Evolutionary conservation across 1,139 yeast species (phyloP), one percentile per base, ranked within the genome.

Genomic region (Geotrichum citri-aurantii): DNA sequence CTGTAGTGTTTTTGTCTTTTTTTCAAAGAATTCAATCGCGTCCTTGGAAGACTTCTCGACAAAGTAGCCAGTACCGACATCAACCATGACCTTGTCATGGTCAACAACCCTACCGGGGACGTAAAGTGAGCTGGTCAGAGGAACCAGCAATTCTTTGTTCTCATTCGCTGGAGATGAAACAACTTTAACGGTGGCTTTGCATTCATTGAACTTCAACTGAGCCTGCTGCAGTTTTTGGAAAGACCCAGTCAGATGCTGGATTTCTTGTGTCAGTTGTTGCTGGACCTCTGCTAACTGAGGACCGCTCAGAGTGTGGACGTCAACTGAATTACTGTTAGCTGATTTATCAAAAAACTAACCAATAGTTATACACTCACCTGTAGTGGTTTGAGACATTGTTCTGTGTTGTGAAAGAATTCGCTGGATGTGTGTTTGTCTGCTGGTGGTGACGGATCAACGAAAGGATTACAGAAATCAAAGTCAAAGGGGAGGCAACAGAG

Each of bases 41-140:
- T 88, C 92, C 6, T 75, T 76, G 0, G 83, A 81, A 60, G 74
- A 74, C 65, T 93, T 95, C 67, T 90, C 97, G 33, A 91, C 95
- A 70, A 82, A 93, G 72, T 93, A 93, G 1, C 98, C 98, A 0
- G 99, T 93, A 40, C 99, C 99, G 49, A 93, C 86, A 70, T 93
- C 99, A 19, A 95, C 97, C 73, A 93, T 79, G 67, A 86, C 93
- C 46, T 59, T 56, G 52, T 54, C 54, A 29, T 50, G 54, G 79
- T 78, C 59, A 82, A 79, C 63, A 48, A 71, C 61, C 61, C 78
- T 81, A 1, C 99, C 99, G 1, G 97, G 96, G 29, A 93, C 87
- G 67, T 95, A 93, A 52, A 93, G 77, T 0, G 97, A 89, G 50
- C 92, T 81, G 0, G 98, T 90, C 64, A 95, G 78, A 6, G 99